Evolutionary conservation across 805 yeast genomes (phyloP), one percentile per base, ranked within the genome.

Genomic region (Grigorovia jiainica): DNA sequence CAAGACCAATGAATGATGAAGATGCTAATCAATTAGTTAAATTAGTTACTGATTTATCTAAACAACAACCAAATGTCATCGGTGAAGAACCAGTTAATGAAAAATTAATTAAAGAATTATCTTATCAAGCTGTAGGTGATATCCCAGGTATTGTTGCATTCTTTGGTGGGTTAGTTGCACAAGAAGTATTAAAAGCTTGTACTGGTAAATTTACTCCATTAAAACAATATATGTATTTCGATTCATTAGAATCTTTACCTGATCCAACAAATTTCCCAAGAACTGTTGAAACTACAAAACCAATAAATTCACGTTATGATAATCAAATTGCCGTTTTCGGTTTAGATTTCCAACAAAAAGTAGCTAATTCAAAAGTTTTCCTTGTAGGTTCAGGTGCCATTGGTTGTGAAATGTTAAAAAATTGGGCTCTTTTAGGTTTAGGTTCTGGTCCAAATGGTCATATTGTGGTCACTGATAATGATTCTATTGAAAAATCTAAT

Each of bases 331-430:
- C 97, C 2, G 95, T 90, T 1, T 87, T 87, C 53, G 98, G 98
- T 45, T 58, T 74, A 38, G 76, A 76, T 34, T 86, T 76, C 65
- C 90, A 87, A 58, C 77, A 82, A 55, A 68, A 67, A 35, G 66
- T 92, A 44, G 76, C 85, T 31, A 86, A 89, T 62, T 67, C 83
- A 48, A 82, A 78, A 56, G 87, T 89, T 3, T 90, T 92, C 63
- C 70, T 92, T 50, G 98, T 92, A 33, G 98, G 98, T 36, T 73
- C 97, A 1, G 98, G 98, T 60, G 98, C 98, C 16, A 92, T 92
- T 69, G 98, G 98, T 32, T 92, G 98, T 69, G 98, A 92, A 67
- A 90, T 92, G 89, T 72, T 92, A 56, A 92, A 92, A 66, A 89
- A 87, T 59, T 92, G 97, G 97, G 96, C 98, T 5, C 74, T 92